Conservation (phyloP, 2,329 filamentous ascomycete species). For the Amylocarpus encephaloides region DNA sequence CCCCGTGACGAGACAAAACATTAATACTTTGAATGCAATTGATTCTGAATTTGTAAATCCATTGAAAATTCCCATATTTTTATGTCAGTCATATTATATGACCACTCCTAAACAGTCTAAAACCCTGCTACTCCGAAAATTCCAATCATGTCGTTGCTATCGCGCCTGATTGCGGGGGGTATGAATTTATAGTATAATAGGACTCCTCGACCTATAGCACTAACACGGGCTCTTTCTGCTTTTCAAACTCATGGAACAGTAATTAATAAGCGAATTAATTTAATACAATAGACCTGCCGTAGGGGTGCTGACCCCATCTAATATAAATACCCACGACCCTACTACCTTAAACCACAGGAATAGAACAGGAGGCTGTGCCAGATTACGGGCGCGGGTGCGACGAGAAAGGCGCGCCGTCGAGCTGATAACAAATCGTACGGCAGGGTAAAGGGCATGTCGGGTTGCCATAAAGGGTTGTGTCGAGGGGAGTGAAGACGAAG, state of each 20-base stretch:
- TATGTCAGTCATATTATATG: constrained; percentile 6
- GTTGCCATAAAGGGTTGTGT: no score
- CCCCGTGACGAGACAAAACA: constrained; percentile 13
- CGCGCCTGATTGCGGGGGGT: constrained; percentile 8
- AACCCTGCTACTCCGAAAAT: constrained; percentile 10
- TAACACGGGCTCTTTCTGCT: background rate
- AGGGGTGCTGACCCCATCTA: no score
- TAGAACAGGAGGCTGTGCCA: no score
- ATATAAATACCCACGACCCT: no score
- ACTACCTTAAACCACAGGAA: no score
- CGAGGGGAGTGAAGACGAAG: no score
- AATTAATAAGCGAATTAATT: no score
- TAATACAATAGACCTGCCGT: no score
- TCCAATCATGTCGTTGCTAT: constrained; percentile 11
- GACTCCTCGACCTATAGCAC: background rate
- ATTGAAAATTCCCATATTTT: constrained; percentile 8
- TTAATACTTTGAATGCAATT: constrained; percentile 13
- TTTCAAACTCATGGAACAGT: constrained; percentile 4
- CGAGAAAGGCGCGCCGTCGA: no score
- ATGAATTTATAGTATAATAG: constrained; percentile 1
- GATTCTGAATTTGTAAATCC: constrained; percentile 13
- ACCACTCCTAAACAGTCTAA: constrained; percentile 8
- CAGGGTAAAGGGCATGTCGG: no score
- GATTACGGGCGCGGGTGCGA: no score
- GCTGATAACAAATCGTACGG: no score